Percentiles rank a stretch among this genome's conserved stretches.
Evolutionary conservation across 352 stramenopile genomes (phyloP).

Genomic region (Phytopythium delawarense): DNA sequence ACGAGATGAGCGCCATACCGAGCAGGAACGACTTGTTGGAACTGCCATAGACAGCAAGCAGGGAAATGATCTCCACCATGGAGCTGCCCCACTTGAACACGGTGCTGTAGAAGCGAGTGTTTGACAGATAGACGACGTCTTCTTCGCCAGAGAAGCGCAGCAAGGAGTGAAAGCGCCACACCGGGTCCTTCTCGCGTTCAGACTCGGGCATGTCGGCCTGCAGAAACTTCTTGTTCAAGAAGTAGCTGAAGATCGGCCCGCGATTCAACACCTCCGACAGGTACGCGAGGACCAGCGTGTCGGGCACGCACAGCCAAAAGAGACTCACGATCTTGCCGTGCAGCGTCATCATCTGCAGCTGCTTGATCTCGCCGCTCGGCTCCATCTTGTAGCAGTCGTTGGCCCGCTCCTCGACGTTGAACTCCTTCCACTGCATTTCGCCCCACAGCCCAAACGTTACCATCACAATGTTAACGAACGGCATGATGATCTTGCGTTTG

Average conservation of each 20-base stretch:
- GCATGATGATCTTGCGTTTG: constrained; percentile 55
- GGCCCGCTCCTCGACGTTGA: constrained; percentile 52
- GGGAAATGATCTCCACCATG: constrained; percentile 39
- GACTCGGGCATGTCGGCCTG: constrained; percentile 54
- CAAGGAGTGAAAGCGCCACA: constrained; percentile 37
- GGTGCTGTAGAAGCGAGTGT: constrained; percentile 46
- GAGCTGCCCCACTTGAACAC: constrained; percentile 46
- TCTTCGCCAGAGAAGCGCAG: constrained; percentile 37
- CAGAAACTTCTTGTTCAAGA: constrained; percentile 54
- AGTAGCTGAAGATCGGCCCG: constrained; percentile 53
- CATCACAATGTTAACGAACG: constrained; percentile 38
- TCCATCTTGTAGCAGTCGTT: constrained; percentile 59
- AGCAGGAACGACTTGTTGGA: constrained; percentile 21
- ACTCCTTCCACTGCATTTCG: constrained; percentile 41
- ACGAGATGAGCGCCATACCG: constrained; percentile 30
- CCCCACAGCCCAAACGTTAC: constrained; percentile 49
- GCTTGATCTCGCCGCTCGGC: constrained; percentile 47
- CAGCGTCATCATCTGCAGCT: constrained; percentile 68
- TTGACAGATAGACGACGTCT: constrained; percentile 42
- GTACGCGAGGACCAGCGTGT: constrained; percentile 43
- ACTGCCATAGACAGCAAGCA: constrained; percentile 29
- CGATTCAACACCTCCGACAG: constrained; percentile 52
- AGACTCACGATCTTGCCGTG: constrained; percentile 62
- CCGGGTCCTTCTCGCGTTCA: constrained; percentile 41
- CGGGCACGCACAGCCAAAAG: constrained; percentile 55